These are phyloP conservation scores for Aspergillus sp. DNA, from an alignment of 2,329 filamentous ascomycete species.

Conservation along the genomic window DNA sequence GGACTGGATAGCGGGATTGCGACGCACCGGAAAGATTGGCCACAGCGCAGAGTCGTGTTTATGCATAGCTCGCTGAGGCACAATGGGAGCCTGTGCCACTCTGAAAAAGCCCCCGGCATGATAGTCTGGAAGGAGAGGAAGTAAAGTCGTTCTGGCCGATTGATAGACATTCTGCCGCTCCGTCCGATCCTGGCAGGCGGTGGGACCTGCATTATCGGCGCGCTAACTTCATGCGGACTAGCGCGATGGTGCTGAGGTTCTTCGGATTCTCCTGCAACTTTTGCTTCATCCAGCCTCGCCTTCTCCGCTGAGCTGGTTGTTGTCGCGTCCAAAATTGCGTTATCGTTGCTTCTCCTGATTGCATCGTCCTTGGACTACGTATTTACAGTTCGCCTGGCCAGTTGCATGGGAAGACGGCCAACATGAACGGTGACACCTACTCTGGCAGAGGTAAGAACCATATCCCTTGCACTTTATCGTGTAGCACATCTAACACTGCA, in stretches of 20 bases:
- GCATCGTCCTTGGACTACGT: too few species aligned
- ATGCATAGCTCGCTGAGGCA: conserved; percentile 80
- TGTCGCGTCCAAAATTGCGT: too few species aligned
- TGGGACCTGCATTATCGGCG: conserved; percentile 10
- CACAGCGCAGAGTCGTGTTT: conserved; percentile 86
- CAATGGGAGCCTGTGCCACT: conserved; percentile 82
- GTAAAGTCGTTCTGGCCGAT: conserved; percentile 1
- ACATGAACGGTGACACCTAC: conserved; percentile 81
- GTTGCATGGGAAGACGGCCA: too few species aligned
- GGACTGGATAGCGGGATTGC: background rate
- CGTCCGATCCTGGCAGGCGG: conserved; percentile 14
- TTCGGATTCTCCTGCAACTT: conserved; percentile 22
- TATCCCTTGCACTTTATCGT: conserved; percentile 14
- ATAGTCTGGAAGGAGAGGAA: conserved; percentile 1
- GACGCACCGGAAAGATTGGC: conserved; percentile 71
- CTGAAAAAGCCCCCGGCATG: conserved; percentile 47
- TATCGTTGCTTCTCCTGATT: too few species aligned
- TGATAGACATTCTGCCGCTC: conserved; percentile 15
- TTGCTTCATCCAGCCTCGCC: conserved; percentile 15
- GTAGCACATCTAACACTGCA: conserved; percentile 26
- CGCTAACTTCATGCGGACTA: conserved; percentile 12
- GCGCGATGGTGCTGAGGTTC: conserved; percentile 6
- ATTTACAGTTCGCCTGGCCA: conserved; percentile 7
- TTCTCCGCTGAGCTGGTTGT: conserved; percentile 4
- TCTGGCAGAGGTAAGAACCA: conserved; percentile 58